phyloP scores from a whole-genome alignment of 306 rosid species.

The Begonia masoniana region DNA sequence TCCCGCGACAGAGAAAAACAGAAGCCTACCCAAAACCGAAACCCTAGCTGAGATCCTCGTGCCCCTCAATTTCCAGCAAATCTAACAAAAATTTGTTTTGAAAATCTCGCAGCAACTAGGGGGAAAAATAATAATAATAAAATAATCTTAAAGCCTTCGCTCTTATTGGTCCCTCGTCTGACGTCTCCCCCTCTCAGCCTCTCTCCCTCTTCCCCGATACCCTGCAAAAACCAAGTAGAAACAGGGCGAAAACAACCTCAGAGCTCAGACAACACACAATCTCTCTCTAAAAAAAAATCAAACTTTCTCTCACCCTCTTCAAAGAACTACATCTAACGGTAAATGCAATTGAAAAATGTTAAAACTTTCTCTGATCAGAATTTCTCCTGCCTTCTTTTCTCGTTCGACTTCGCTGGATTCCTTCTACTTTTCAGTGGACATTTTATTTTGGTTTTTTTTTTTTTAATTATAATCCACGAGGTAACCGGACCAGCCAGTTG shows the following conservation, averaged over 20 bases:
- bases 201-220: too few relatives aligned
- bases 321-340: neutral
- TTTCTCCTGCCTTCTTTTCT: too few relatives aligned
- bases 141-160: neutral
- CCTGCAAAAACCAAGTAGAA: too few relatives aligned
- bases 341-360: too few relatives aligned
- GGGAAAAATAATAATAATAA: neutral
- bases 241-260: neutral
- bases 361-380: too few relatives aligned
- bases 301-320: conserved; percentile 39
- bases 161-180: neutral
- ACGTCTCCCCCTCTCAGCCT: too few relatives aligned
- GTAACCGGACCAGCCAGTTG: too few relatives aligned
- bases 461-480: too few relatives aligned
- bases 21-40: conserved; percentile 26
- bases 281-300: conserved; percentile 13
- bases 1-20: conserved; percentile 5
- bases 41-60: conserved; percentile 78
- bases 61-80: conserved; percentile 18
- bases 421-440: too few relatives aligned
- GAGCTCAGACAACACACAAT: neutral
- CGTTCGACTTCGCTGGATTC: too few relatives aligned
- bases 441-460: too few relatives aligned
- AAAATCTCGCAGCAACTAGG: conserved; percentile 13
- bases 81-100: neutral